Base-by-base conservation (phyloP, 2,329 filamentous ascomycete species). In the Penicillium sp. region DNA sequence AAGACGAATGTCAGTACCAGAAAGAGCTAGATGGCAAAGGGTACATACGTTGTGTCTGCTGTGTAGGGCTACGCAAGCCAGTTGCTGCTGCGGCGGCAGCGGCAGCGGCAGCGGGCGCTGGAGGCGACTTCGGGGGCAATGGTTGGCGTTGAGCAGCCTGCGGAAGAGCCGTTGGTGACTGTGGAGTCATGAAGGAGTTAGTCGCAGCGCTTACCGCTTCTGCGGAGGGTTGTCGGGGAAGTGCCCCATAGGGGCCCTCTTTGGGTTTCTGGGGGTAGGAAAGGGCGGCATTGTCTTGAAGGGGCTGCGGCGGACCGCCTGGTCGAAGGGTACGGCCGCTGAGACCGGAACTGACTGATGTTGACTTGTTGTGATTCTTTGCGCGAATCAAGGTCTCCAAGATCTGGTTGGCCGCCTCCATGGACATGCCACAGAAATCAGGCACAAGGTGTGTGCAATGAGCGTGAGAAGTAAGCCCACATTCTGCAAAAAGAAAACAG, bases 401-500 rank as follows among this genome's bases (percentile, higher is more conserved):
- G 57, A 98, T 96, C 66, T 95, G 84, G 69, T 96, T 97, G 38
- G 93, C 93, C 32, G 89, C 88, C 49, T 93, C 88, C 93, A 97
- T 97, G 25, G 90, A 95, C 90, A 98, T 98, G 61, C 93, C 93
- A 69, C 93, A 98, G 74, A 98, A 98, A 70, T 98, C 93, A 18
- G 93, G 93, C 28, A 98, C 92, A 59, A 98, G 82, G 71, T 98
- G 93, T 18, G 90, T 88, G 71, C 93, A 98, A 50, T 87, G 81
- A 18, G 89, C 86, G 71, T 98, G 93, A 55, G 88, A 92, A 23
- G 92, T 96, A 53, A 96, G 86, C 59, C 80, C 81, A 72, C 93
- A 98, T 82, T 98, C 93, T 84, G 64, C 50, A 55, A 27, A 54
- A 45, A 41, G 33, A 46, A 28, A 9, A 28, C 3, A 43, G 20